Conservation (phyloP, 192 early-diverging fungal species). For the Coemansia sp. region DNA sequence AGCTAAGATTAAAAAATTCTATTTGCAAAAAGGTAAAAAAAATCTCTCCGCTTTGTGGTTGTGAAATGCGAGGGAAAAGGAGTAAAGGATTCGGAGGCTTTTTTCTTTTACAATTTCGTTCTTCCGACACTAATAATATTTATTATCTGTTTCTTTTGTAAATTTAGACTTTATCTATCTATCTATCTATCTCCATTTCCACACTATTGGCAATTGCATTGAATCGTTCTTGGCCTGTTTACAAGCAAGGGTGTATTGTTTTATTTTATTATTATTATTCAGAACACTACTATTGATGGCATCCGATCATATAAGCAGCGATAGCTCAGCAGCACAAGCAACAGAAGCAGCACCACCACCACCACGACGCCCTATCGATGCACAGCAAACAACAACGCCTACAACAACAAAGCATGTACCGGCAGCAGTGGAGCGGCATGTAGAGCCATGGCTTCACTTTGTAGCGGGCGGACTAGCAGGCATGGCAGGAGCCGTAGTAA, state of each 20-base stretch:
- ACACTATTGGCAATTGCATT: not conserved
- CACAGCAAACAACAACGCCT: not conserved
- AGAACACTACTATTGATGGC: not conserved
- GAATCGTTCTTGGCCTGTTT: not conserved
- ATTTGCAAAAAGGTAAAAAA: too few species aligned
- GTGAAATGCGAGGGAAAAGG: too few species aligned
- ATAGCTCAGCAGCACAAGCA: not conserved
- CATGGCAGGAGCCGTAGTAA: conserved; percentile 80
- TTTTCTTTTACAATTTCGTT: not conserved
- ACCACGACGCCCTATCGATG: not conserved
- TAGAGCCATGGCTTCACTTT: conserved; percentile 53
- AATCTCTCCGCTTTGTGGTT: too few species aligned
- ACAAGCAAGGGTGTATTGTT: not conserved
- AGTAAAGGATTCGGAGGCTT: not conserved
- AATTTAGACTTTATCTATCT: not conserved
- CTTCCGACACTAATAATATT: not conserved
- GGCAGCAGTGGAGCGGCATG: conserved; percentile 37
- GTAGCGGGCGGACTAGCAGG: conserved; percentile 63
- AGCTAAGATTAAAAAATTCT: too few species aligned
- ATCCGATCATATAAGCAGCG: not conserved
- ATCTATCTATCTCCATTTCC: not conserved
- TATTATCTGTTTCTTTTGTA: not conserved
- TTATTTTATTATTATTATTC: not conserved
- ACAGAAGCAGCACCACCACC: not conserved
- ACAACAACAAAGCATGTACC: conserved; percentile 23